A percentile compares a stretch with the other conserved stretches of the same genome.
Evolutionary conservation across 148 eudicot species (phyloP).

Genomic region (Chenopodium berlandieri): DNA sequence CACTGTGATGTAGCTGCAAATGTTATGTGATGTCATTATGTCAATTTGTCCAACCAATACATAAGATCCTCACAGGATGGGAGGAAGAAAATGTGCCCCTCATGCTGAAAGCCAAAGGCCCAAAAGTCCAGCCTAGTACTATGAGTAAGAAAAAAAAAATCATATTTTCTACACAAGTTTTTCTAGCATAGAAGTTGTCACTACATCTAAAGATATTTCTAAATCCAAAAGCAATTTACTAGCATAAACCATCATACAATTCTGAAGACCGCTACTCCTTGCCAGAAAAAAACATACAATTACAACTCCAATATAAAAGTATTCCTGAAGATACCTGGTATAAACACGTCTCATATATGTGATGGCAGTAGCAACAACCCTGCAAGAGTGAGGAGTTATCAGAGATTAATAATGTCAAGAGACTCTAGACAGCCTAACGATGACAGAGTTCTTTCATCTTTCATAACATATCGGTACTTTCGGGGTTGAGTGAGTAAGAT

Average conservation of each 20-base stretch:
- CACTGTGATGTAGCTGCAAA: not conserved
- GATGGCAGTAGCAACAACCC: constrained; percentile 98
- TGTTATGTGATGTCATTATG: not conserved
- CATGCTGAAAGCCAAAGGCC: not conserved
- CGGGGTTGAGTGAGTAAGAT: not conserved
- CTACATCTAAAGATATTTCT: too few relatives aligned
- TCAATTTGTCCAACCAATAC: not conserved
- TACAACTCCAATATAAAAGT: not conserved
- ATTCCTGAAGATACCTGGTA: constrained; percentile 46
- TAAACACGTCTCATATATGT: constrained; percentile 95
- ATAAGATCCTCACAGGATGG: not conserved
- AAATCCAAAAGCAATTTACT: not conserved
- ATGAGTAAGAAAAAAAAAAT: not conserved
- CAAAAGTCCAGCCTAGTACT: not conserved
- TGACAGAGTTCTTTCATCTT: not conserved
- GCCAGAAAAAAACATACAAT: too few relatives aligned
- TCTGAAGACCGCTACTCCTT: not conserved
- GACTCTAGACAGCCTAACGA: not conserved
- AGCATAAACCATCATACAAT: constrained; percentile 2
- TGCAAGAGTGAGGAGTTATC: constrained; percentile 37
- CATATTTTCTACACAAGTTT: not conserved
- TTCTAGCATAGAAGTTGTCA: not conserved
- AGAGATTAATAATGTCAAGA: not conserved
- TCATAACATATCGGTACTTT: not conserved
- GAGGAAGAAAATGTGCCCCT: not conserved